A percentile compares a stretch with the other conserved stretches of the same genome.
phyloP scores from a whole-genome alignment of 2,329 filamentous ascomycete genomes.

The Claviceps sp. region DNA sequence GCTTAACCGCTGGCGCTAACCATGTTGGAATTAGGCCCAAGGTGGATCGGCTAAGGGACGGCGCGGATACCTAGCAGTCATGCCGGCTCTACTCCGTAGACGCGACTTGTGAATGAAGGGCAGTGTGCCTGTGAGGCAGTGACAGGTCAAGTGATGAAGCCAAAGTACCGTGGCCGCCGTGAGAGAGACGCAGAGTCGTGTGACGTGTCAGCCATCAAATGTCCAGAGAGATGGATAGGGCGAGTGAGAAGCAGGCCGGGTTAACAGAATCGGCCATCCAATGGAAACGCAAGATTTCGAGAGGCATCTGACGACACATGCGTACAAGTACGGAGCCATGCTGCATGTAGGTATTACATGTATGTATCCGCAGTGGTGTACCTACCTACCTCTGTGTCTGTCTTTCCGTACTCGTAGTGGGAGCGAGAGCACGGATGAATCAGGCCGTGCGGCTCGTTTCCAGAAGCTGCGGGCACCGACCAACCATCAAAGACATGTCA shows the following conservation, averaged over 20 bases:
- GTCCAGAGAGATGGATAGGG: not conserved
- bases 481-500: not conserved
- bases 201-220: not conserved
- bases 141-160: not conserved
- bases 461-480: slow-evolving; percentile 1
- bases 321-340: not conserved
- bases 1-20: not conserved
- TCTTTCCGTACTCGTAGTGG: too few relatives aligned
- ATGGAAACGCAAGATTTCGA: not conserved
- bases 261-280: not conserved
- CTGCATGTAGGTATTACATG: not conserved
- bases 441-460: slow-evolving; percentile 2
- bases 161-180: not conserved
- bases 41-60: slow-evolving; percentile 2
- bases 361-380: not conserved
- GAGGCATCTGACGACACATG: not conserved
- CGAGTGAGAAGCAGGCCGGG: not conserved
- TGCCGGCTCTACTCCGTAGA: not conserved
- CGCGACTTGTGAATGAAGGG: not conserved
- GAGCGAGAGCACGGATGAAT: slow-evolving; percentile 3
- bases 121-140: not conserved
- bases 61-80: slow-evolving; percentile 3
- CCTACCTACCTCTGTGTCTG: not conserved
- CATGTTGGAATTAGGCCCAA: not conserved
- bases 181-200: not conserved